A percentile compares a stretch with the other conserved stretches of the same genome.
Evolutionary conservation across 495 filamentous ascomycete genomes (phyloP).

Genomic region (Geopyxis carbonaria): DNA sequence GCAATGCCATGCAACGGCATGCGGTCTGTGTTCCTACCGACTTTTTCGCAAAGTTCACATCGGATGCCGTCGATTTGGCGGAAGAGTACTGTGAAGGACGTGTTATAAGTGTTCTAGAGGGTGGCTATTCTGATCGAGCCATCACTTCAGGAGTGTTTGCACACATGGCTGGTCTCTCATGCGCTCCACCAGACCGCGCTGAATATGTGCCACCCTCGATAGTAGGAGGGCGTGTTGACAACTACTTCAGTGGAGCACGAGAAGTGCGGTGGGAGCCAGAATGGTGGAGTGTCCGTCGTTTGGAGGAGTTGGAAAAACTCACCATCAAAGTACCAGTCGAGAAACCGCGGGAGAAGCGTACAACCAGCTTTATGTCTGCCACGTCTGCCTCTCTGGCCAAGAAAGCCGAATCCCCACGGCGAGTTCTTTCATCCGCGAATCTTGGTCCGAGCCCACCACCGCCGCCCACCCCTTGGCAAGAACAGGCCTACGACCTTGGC

Average conservation of each 20-base stretch:
- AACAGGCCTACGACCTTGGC: constrained; percentile 60
- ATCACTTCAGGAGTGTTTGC: constrained; percentile 73
- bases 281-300: constrained; percentile 16
- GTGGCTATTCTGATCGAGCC: constrained; percentile 86
- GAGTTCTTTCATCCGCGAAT: constrained; percentile 14
- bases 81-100: constrained; percentile 74
- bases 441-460: constrained; percentile 36
- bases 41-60: constrained; percentile 82
- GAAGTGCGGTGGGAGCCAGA: constrained; percentile 2
- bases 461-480: constrained; percentile 55
- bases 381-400: constrained; percentile 46
- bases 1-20: constrained; percentile 83
- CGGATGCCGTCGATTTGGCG: constrained; percentile 64
- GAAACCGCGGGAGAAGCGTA: constrained; percentile 45
- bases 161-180: constrained; percentile 64
- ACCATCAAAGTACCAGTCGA: constrained; percentile 12
- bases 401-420: constrained; percentile 30
- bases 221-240: constrained; percentile 24
- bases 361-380: constrained; percentile 63
- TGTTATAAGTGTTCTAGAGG: constrained; percentile 83
- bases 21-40: constrained; percentile 87
- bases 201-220: constrained; percentile 2
- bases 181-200: constrained; percentile 27
- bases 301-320: constrained; percentile 18
- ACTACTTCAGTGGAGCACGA: constrained; percentile 26